Conservation (phyloP, 1,284 basidiomycete genomes). For the Limonomyces culmigenus region DNA sequence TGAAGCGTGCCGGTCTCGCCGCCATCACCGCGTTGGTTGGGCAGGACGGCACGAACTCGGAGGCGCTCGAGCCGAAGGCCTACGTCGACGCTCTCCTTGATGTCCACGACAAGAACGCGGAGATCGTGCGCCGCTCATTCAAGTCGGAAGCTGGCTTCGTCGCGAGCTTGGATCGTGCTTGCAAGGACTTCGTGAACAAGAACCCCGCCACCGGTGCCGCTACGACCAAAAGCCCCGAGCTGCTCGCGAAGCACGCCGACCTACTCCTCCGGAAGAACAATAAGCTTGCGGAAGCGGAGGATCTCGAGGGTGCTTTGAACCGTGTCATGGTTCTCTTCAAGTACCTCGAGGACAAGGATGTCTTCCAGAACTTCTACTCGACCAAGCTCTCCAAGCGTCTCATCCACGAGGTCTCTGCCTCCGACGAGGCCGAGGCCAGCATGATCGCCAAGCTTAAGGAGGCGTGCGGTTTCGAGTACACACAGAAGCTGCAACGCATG, state of each 20-base stretch:
- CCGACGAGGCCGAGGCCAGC: conserved; percentile 91
- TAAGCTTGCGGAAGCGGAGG: conserved; percentile 85
- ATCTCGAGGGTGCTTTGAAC: conserved; percentile 80
- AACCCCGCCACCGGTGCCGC: conserved; percentile 80
- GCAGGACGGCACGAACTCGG: conserved; percentile 38
- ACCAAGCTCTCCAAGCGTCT: conserved; percentile 93
- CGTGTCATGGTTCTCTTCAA: conserved; percentile 98
- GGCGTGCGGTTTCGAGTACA: conserved; percentile 97
- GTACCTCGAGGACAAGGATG: conserved; percentile 98
- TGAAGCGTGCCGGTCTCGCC: conserved; percentile 77
- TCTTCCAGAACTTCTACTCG: conserved; percentile 98
- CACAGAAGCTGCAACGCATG: conserved; percentile 96
- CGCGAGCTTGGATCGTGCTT: conserved; percentile 90
- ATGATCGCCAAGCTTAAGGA: conserved; percentile 99
- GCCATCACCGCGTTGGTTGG: conserved; percentile 75
- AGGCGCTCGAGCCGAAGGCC: conserved; percentile 70
- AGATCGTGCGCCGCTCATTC: conserved; percentile 85
- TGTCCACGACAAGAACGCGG: conserved; percentile 85
- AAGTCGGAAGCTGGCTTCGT: conserved; percentile 90
- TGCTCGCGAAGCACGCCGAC: conserved; percentile 91
- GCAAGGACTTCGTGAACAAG: conserved; percentile 90
- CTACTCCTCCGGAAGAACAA: conserved; percentile 88
- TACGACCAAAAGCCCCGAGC: conserved; percentile 83
- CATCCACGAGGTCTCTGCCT: conserved; percentile 84
- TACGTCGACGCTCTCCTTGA: conserved; percentile 89